A percentile compares a stretch with the other conserved stretches of the same genome.
These are phyloP conservation scores for Vitis riparia DNA, from an alignment of 164 flowering plant species.

Conservation along the genomic window DNA sequence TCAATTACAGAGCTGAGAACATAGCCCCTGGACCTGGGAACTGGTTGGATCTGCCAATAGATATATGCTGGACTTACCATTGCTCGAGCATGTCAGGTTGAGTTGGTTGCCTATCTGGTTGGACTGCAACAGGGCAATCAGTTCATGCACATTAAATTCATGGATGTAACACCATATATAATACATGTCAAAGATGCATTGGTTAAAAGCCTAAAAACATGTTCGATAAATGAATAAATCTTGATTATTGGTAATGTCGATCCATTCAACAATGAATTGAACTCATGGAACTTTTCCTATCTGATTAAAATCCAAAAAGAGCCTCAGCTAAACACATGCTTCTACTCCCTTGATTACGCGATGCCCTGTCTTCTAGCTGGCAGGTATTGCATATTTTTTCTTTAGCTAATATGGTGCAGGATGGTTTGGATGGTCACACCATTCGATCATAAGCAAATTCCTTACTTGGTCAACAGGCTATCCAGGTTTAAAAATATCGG, in stretches of 20 bases:
- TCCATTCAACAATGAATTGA: not conserved
- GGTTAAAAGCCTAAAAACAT: too few species aligned
- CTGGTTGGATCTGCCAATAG: conserved; percentile 33
- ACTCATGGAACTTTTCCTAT: not conserved
- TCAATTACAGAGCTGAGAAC: conserved; percentile 68
- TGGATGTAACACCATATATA: too few species aligned
- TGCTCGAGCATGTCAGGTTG: conserved; percentile 67
- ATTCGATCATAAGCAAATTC: too few species aligned
- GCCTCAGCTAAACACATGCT: not conserved
- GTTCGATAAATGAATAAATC: too few species aligned
- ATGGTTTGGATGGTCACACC: not conserved
- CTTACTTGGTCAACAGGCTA: not conserved
- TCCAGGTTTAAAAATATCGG: not conserved
- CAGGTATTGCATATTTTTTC: not conserved
- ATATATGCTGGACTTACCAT: conserved; percentile 42
- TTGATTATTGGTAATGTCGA: not conserved
- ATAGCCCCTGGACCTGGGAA: conserved; percentile 55
- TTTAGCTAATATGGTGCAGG: not conserved
- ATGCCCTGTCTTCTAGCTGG: not conserved
- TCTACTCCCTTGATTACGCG: not conserved
- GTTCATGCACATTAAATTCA: not conserved
- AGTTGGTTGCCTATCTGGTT: conserved; percentile 53
- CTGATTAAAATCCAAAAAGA: not conserved
- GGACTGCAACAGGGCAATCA: conserved; percentile 50
- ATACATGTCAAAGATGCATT: too few species aligned